Evolutionary conservation across 805 yeast species (phyloP).

Genomic region (Yarrowia divulgata): DNA sequence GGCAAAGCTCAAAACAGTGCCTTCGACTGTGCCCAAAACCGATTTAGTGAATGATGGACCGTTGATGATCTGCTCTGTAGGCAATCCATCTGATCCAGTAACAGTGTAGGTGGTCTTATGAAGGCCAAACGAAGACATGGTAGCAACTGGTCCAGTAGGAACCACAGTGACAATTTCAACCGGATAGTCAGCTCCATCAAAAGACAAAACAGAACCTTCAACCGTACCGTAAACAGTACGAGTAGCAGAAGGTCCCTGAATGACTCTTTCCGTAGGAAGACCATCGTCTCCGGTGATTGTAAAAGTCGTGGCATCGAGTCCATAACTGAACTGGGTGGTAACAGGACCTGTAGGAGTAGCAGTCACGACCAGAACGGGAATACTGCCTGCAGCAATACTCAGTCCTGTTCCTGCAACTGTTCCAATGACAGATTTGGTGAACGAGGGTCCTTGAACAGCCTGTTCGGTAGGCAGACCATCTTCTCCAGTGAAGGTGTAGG

Average conservation of each 20-base stretch:
- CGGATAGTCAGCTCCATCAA: neutral
- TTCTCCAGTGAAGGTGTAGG: no score
- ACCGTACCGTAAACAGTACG: conserved; percentile 4
- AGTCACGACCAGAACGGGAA: neutral
- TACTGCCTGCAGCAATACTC: neutral
- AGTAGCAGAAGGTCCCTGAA: neutral
- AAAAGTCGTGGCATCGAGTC: neutral
- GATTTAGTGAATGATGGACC: neutral
- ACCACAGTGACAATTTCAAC: neutral
- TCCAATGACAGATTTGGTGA: neutral
- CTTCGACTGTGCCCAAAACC: neutral
- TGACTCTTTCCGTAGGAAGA: neutral
- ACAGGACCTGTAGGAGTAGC: conserved; percentile 1
- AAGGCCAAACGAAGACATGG: neutral
- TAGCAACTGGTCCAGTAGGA: neutral
- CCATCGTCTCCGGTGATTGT: neutral
- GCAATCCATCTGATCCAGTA: neutral
- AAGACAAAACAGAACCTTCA: neutral
- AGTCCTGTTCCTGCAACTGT: neutral
- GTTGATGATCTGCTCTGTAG: neutral
- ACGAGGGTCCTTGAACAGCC: neutral
- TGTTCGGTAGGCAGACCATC: neutral
- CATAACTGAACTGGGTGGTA: neutral
- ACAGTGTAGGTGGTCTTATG: neutral
- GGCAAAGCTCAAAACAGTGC: neutral